Percentiles rank a stretch among this genome's conserved stretches.
Conservation (phyloP, 768 basidiomycete genomes). For the Coprinellus aureogranulatus region DNA sequence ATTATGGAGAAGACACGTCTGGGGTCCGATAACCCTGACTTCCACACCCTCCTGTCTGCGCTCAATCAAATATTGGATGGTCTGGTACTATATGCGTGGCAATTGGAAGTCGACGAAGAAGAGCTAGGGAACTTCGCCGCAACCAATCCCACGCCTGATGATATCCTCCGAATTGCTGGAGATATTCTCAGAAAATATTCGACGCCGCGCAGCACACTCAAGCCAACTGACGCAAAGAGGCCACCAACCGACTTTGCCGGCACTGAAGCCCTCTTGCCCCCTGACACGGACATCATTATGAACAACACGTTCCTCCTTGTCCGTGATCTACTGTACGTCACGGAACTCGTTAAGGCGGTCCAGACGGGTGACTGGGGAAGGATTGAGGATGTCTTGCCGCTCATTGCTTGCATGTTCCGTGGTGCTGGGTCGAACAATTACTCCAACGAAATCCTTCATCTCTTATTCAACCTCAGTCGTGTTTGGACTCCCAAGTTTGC, state of each 20-base stretch:
- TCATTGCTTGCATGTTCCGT: neutral
- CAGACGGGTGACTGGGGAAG: neutral
- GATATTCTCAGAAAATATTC: neutral
- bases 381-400: neutral
- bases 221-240: too few relatives aligned
- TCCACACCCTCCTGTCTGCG: slow-evolving; percentile 22
- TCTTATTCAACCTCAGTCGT: slow-evolving; percentile 19
- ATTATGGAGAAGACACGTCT: slow-evolving; percentile 25
- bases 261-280: neutral
- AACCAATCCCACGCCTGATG: neutral
- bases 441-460: slow-evolving; percentile 14
- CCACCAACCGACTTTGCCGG: neutral
- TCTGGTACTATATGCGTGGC: slow-evolving; percentile 25
- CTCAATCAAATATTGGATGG: slow-evolving; percentile 24
- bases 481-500: slow-evolving; percentile 28
- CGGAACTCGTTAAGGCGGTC: neutral
- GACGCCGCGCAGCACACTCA: neutral
- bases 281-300: neutral
- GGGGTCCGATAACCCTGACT: slow-evolving; percentile 26
- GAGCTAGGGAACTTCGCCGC: neutral
- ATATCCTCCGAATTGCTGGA: neutral
- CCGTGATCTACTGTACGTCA: neutral
- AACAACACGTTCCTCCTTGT: neutral
- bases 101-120: too few relatives aligned
- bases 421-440: neutral